Evolutionary conservation across 345 rosid species (phyloP).

Genomic region (Cochlearia excelsa): DNA sequence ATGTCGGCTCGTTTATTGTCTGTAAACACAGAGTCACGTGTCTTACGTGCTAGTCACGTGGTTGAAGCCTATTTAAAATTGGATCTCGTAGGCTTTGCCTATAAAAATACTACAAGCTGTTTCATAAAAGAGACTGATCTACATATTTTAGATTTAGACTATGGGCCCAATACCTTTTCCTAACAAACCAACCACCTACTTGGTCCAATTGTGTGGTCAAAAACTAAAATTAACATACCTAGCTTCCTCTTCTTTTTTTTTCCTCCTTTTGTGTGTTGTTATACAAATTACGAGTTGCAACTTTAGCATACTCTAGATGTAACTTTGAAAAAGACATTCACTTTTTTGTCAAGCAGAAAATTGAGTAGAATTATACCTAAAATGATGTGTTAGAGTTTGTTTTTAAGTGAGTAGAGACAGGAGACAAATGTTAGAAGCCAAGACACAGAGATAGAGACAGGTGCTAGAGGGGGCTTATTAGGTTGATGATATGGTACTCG

Average conservation of each 20-base stretch:
- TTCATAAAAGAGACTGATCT: constrained; percentile 7
- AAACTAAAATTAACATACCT: constrained; percentile 16
- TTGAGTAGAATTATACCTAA: no score
- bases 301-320: constrained; percentile 28
- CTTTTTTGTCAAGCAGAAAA: constrained; percentile 5
- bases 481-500: no score
- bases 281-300: constrained; percentile 10
- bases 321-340: constrained; percentile 9
- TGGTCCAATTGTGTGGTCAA: constrained; percentile 17
- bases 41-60: constrained; percentile 32
- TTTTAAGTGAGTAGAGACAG: no score
- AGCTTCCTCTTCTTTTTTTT: constrained; percentile 2
- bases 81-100: constrained; percentile 32
- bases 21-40: constrained; percentile 23
- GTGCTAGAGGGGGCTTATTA: no score
- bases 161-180: constrained; percentile 18
- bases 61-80: constrained; percentile 25
- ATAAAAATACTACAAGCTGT: neutral
- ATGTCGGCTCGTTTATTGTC: no score
- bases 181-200: constrained; percentile 8
- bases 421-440: no score
- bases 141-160: no score
- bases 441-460: no score
- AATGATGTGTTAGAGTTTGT: no score
- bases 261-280: neutral